Conservation (phyloP, 177 flowering plant species). For the Tripterygium wilfordii region DNA sequence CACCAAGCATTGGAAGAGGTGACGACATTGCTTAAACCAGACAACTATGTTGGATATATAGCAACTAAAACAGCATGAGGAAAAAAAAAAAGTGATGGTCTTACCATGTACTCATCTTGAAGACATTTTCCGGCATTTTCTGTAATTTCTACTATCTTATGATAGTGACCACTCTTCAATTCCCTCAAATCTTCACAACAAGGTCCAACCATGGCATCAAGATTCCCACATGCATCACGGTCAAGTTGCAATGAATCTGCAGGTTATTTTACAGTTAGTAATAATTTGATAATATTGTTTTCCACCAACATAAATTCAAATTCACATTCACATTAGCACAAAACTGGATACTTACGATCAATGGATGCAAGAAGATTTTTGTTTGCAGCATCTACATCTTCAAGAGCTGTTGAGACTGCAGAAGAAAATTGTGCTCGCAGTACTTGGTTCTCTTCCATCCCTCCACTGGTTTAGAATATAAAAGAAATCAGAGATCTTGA, state of each 20-base stretch:
- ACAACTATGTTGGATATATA: too few relatives aligned
- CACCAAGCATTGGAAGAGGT: too few relatives aligned
- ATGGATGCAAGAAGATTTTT: constrained; percentile 61
- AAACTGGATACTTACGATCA: constrained; percentile 53
- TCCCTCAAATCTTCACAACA: constrained; percentile 82
- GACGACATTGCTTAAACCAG: too few relatives aligned
- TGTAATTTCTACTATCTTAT: constrained; percentile 80
- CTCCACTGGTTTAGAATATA: too few relatives aligned
- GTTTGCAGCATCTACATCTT: constrained; percentile 65
- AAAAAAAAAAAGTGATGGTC: too few relatives aligned
- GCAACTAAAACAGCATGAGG: too few relatives aligned
- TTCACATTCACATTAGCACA: too few relatives aligned
- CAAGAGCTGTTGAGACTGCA: constrained; percentile 68
- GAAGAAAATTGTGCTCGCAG: constrained; percentile 63
- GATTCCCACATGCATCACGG: constrained; percentile 74
- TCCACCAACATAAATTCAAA: too few relatives aligned
- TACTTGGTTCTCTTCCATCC: constrained; percentile 68
- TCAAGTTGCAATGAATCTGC: constrained; percentile 94
- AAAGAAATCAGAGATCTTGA: too few relatives aligned
- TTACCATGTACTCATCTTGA: constrained; percentile 74
- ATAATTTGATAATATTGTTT: too few relatives aligned
- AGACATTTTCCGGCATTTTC: constrained; percentile 82
- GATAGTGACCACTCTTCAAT: constrained; percentile 79
- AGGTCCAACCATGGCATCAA: constrained; percentile 77
- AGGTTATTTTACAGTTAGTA: too few relatives aligned